Percentiles rank a stretch among this genome's conserved stretches.
phyloP scores from a whole-genome alignment of 1,139 yeast genomes.

The Debaryomyces robertsiae region DNA sequence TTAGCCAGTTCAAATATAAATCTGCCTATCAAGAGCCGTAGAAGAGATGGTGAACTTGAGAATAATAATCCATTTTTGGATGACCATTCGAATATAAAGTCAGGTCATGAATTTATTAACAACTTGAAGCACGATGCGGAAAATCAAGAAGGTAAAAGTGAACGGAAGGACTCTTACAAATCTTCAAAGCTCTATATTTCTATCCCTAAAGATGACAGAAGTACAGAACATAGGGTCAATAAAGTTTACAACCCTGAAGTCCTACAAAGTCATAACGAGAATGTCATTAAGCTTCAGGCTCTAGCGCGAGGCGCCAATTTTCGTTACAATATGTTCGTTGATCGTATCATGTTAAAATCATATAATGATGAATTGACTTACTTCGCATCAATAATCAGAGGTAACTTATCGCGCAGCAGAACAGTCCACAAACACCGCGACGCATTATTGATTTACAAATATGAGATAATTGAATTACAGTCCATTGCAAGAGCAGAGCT shows the following conservation, averaged over 20 bases:
- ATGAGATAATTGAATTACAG: conserved; percentile 40
- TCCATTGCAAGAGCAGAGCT: conserved; percentile 35
- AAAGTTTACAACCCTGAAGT: conserved; percentile 26
- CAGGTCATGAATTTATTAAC: conserved; percentile 1
- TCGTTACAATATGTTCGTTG: conserved; percentile 64
- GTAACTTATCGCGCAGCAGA: conserved; percentile 34
- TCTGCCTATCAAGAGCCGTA: conserved; percentile 3
- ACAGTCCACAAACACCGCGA: conserved; percentile 45
- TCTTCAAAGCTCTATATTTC: conserved; percentile 10
- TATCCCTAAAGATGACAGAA: conserved; percentile 15
- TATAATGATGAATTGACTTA: conserved; percentile 48
- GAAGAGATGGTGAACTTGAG: not conserved
- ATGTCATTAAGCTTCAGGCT: conserved; percentile 55
- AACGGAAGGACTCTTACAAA: not conserved
- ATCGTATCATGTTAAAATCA: conserved; percentile 59
- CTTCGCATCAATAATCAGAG: conserved; percentile 44
- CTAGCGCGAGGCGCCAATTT: conserved; percentile 65
- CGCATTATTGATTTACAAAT: conserved; percentile 30
- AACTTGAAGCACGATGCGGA: not conserved
- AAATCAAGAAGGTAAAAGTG: not conserved
- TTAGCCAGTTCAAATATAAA: conserved; percentile 1
- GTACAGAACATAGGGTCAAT: conserved; percentile 7
- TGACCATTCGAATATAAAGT: not conserved
- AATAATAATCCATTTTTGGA: conserved; percentile 19
- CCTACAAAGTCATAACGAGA: conserved; percentile 23